phyloP scores from a whole-genome alignment of 352 stramenopile species.

The Phytophthora constricta region DNA sequence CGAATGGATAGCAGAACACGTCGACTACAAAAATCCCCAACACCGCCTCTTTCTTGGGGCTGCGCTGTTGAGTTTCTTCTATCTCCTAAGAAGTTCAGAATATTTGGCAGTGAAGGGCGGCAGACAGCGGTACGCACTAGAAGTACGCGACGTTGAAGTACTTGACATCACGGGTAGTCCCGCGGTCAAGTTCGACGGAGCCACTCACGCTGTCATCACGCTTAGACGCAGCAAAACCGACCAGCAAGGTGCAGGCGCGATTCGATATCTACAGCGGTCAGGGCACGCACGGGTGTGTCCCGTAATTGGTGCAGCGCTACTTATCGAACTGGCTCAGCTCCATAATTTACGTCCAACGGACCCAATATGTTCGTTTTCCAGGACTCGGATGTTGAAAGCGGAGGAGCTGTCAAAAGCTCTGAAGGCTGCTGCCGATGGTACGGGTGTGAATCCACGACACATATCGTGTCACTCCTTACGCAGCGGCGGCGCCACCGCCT shows the following conservation, averaged over 20 bases:
- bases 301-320: background rate
- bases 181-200: background rate
- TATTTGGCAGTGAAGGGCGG: slow-evolving; percentile 11
- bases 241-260: slow-evolving; percentile 4
- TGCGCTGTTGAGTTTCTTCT: slow-evolving; percentile 36
- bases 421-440: background rate
- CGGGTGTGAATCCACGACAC: background rate
- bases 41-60: slow-evolving; percentile 33
- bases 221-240: slow-evolving; percentile 16
- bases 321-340: slow-evolving; percentile 9
- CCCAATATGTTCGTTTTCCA: background rate
- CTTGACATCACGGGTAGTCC: slow-evolving; percentile 5
- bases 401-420: background rate
- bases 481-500: background rate
- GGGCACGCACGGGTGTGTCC: background rate
- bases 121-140: slow-evolving; percentile 10
- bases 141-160: slow-evolving; percentile 22
- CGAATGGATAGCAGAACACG: background rate
- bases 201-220: background rate
- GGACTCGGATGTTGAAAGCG: background rate
- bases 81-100: slow-evolving; percentile 25
- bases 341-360: background rate
- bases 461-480: slow-evolving; percentile 8
- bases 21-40: slow-evolving; percentile 13
- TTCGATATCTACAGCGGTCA: background rate